These are phyloP conservation scores for Rhizophlyctis rosea DNA, from an alignment of 192 early-diverging fungal genomes.

Conservation along the genomic window DNA sequence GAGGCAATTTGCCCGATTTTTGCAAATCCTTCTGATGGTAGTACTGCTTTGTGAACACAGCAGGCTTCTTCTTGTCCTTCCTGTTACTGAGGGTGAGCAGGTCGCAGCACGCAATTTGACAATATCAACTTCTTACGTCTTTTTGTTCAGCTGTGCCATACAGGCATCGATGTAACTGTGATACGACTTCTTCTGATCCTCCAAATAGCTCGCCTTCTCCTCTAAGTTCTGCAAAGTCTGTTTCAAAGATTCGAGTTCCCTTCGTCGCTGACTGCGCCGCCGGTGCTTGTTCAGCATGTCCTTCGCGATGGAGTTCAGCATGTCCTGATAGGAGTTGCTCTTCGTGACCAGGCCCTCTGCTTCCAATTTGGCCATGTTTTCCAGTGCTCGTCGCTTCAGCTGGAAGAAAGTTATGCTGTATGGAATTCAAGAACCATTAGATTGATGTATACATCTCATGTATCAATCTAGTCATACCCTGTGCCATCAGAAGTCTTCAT, in stretches of 20 bases:
- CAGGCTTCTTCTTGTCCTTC: conserved; percentile 61
- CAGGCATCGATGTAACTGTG: conserved; percentile 88
- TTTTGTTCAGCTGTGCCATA: conserved; percentile 79
- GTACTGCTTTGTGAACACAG: conserved; percentile 94
- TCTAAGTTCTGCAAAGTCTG: conserved; percentile 80
- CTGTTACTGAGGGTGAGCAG: conserved; percentile 3
- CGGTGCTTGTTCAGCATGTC: conserved; percentile 92
- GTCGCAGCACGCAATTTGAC: neutral
- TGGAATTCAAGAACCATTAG: neutral
- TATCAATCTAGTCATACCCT: neutral
- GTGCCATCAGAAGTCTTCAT: neutral
- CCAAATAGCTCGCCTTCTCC: conserved; percentile 80
- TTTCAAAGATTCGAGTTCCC: conserved; percentile 71
- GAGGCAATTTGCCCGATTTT: conserved; percentile 78
- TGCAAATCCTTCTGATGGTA: conserved; percentile 87
- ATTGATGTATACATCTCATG: neutral
- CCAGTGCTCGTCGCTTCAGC: conserved; percentile 77
- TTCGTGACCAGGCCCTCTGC: conserved; percentile 64
- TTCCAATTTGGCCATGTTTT: conserved; percentile 81
- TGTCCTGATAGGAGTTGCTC: conserved; percentile 83
- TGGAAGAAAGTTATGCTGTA: conserved; percentile 64
- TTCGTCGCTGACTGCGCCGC: conserved; percentile 69
- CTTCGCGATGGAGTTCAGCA: conserved; percentile 88
- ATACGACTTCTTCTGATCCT: conserved; percentile 85
- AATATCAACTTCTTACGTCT: conserved; percentile 31